phyloP scores from a whole-genome alignment of 164 flowering plant species.

The Nelumbo lutea region DNA sequence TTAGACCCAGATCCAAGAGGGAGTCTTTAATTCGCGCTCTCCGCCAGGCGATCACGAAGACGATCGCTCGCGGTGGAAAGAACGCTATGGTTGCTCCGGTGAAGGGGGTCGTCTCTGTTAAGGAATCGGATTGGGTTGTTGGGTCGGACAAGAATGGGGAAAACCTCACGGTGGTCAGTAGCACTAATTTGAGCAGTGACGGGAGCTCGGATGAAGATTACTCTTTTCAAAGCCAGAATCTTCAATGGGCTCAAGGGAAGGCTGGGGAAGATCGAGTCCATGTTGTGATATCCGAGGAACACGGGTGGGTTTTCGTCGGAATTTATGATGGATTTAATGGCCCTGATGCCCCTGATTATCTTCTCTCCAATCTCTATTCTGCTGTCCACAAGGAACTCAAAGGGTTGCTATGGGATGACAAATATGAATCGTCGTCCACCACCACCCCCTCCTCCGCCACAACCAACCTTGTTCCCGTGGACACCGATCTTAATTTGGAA shows the following conservation, averaged over 20 bases:
- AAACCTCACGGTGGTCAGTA: slow-evolving; percentile 17
- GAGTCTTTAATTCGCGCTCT: slow-evolving; percentile 29
- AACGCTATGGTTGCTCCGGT: slow-evolving; percentile 29
- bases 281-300: slow-evolving; percentile 63
- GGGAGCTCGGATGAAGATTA: slow-evolving; percentile 35
- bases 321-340: slow-evolving; percentile 47
- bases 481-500: background rate
- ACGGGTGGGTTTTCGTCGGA: slow-evolving; percentile 59
- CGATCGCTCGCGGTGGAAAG: slow-evolving; percentile 16
- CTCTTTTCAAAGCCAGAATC: slow-evolving; percentile 41
- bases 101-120: slow-evolving; percentile 20
- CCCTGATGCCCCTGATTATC: slow-evolving; percentile 64
- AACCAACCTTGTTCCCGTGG: background rate
- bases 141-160: slow-evolving; percentile 23
- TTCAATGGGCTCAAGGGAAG: slow-evolving; percentile 95
- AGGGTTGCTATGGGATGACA: slow-evolving; percentile 49
- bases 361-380: slow-evolving; percentile 47
- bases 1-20: slow-evolving; percentile 27
- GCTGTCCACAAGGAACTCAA: slow-evolving; percentile 54
- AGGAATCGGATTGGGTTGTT: slow-evolving; percentile 26
- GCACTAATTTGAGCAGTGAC: slow-evolving; percentile 39
- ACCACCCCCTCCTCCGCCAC: background rate
- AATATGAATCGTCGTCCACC: slow-evolving; percentile 10
- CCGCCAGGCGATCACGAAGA: slow-evolving; percentile 34
- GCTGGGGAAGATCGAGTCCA: slow-evolving; percentile 88